phyloP scores from a whole-genome alignment of 768 basidiomycete genomes.

The Gyrodon lividus region DNA sequence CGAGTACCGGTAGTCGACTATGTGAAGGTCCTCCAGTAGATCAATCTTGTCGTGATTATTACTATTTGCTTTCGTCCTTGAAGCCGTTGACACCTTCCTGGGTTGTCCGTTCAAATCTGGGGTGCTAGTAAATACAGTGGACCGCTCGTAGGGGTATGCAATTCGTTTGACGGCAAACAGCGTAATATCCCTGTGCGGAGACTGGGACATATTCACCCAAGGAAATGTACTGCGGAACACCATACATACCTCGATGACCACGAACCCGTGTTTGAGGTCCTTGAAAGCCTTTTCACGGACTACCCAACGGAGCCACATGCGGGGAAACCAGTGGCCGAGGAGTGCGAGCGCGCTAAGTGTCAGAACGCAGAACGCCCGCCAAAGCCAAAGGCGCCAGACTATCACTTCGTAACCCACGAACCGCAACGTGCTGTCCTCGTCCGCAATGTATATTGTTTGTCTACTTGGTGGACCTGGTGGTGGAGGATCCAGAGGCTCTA shows the following conservation, averaged over 20 bases:
- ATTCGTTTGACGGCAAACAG: conserved; percentile 70
- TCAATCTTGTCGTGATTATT: conserved; percentile 33
- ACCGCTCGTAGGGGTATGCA: conserved; percentile 72
- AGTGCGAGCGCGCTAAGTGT: conserved; percentile 74
- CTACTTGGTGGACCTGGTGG: conserved; percentile 80
- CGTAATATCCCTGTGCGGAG: conserved; percentile 78
- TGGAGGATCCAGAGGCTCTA: conserved; percentile 64
- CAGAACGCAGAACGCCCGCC: conserved; percentile 67
- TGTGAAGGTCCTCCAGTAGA: conserved; percentile 51
- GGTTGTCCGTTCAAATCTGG: conserved; percentile 28
- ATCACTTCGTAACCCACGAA: conserved; percentile 83
- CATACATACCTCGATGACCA: conserved; percentile 83
- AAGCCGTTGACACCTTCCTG: conserved; percentile 20
- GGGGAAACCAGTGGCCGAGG: conserved; percentile 92
- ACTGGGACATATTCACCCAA: conserved; percentile 48
- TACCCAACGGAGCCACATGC: conserved; percentile 86
- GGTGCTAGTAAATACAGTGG: conserved; percentile 68
- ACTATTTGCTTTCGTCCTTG: conserved; percentile 33
- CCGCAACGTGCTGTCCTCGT: conserved; percentile 87
- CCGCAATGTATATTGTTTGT: conserved; percentile 81
- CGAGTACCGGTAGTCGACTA: conserved; percentile 91
- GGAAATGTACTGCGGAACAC: background rate
- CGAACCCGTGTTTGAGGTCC: conserved; percentile 63
- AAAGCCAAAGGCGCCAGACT: conserved; percentile 59
- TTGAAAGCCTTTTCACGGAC: conserved; percentile 82